Conservation (phyloP, 768 basidiomycete genomes). For the Phaeotremella fagi region DNA sequence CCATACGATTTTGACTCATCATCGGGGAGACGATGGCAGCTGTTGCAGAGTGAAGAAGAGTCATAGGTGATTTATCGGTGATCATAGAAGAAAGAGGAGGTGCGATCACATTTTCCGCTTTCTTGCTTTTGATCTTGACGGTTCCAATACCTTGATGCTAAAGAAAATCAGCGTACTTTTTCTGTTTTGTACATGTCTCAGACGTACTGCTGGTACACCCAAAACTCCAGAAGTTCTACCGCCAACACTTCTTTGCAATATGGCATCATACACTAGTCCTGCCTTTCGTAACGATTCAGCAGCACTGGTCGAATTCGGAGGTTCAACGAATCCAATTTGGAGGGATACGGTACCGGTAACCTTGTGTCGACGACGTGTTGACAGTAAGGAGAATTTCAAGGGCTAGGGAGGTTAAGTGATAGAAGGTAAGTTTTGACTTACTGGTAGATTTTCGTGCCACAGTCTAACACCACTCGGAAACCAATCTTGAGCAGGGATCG, state of each 20-base stretch:
- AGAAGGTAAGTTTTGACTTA: slow-evolving; percentile 46
- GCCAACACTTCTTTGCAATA: slow-evolving; percentile 18
- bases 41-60: slow-evolving; percentile 10
- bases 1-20: slow-evolving; percentile 22
- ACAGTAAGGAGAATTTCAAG: slow-evolving; percentile 52
- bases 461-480: slow-evolving; percentile 54
- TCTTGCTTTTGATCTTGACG: slow-evolving; percentile 32
- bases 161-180: slow-evolving; percentile 3
- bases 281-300: slow-evolving; percentile 51
- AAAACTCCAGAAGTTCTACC: slow-evolving; percentile 27
- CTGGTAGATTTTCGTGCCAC: slow-evolving; percentile 63
- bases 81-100: neutral
- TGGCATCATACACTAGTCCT: slow-evolving; percentile 49
- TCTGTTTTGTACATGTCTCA: neutral
- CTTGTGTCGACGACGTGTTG: slow-evolving; percentile 54
- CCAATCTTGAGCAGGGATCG: slow-evolving; percentile 76
- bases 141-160: slow-evolving; percentile 49
- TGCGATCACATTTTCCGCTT: neutral
- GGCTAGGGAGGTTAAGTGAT: slow-evolving; percentile 19
- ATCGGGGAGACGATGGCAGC: slow-evolving; percentile 11
- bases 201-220: slow-evolving; percentile 44
- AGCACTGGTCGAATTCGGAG: slow-evolving; percentile 8
- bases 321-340: slow-evolving; percentile 59
- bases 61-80: slow-evolving; percentile 6
- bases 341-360: slow-evolving; percentile 59